A percentile compares a stretch with the other conserved stretches of the same genome.
Conservation (phyloP, 148 eudicot genomes). For the Vaccinium vitisidaea region DNA sequence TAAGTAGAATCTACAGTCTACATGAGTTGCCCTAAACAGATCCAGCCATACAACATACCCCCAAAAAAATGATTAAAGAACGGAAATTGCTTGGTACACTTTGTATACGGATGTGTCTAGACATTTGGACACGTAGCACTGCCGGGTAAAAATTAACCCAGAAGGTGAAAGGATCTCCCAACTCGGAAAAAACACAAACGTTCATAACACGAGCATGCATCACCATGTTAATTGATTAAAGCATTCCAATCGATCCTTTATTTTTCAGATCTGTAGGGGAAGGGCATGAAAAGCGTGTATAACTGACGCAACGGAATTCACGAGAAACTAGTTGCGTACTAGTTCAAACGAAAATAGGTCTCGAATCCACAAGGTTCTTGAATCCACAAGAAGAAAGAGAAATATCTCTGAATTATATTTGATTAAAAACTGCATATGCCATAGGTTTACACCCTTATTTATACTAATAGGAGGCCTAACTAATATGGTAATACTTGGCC, state of each 20-base stretch:
- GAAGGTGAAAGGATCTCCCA: background rate
- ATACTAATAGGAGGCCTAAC: too few relatives aligned
- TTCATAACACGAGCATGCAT: background rate
- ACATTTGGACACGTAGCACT: background rate
- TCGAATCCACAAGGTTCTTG: too few relatives aligned
- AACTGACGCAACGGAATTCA: too few relatives aligned
- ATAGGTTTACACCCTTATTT: too few relatives aligned
- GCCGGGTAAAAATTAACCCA: background rate
- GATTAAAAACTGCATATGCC: too few relatives aligned
- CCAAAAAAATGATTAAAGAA: background rate
- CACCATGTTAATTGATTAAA: background rate
- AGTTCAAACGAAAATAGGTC: too few relatives aligned
- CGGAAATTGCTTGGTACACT: background rate
- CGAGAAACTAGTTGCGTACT: too few relatives aligned
- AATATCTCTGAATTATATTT: too few relatives aligned
- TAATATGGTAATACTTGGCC: too few relatives aligned
- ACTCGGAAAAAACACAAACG: background rate
- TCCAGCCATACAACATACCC: background rate
- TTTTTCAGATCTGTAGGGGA: slow-evolving; percentile 3
- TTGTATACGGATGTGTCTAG: background rate
- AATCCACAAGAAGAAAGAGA: too few relatives aligned
- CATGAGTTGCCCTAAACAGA: background rate
- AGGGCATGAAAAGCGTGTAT: background rate
- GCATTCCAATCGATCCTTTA: background rate
- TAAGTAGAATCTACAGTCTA: background rate